A percentile compares a stretch with the other conserved stretches of the same genome.
phyloP scores from a whole-genome alignment of 495 filamentous ascomycete species.

The Glarea lozoyensis region DNA sequence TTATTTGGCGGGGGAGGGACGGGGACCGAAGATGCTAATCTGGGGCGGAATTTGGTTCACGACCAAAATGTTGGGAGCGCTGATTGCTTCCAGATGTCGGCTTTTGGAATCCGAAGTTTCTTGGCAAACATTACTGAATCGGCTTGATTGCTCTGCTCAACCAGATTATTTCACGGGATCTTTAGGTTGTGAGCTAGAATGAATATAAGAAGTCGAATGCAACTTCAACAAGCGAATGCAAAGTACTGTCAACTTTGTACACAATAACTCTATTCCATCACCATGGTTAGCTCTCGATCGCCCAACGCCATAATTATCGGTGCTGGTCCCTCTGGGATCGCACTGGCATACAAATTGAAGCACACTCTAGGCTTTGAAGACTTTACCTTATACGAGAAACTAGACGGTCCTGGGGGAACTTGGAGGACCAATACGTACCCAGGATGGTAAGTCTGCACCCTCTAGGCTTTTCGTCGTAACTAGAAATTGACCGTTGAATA shows the following conservation, averaged over 20 bases:
- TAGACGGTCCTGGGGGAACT: conserved; percentile 21
- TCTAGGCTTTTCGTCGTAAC: neutral
- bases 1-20: too few species aligned
- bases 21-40: too few species aligned
- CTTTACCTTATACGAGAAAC: conserved; percentile 23
- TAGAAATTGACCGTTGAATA: neutral
- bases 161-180: too few species aligned
- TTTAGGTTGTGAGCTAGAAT: too few species aligned
- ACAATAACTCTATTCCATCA: neutral
- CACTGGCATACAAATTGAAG: conserved; percentile 22
- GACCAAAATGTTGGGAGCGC: too few species aligned
- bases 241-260: neutral
- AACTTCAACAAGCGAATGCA: neutral
- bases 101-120: too few species aligned
- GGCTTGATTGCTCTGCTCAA: too few species aligned
- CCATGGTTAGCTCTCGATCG: too few species aligned
- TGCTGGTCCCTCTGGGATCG: conserved; percentile 20
- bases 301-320: conserved; percentile 18
- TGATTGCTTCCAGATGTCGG: too few species aligned
- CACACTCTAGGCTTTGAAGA: conserved; percentile 20
- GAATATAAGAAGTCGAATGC: too few species aligned
- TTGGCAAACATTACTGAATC: too few species aligned
- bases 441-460: conserved; percentile 15
- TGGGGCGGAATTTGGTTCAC: too few species aligned
- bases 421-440: conserved; percentile 25